Evolutionary conservation across 2,329 filamentous ascomycete genomes (phyloP).

Genomic region (Westerdykella aurantiaca): DNA sequence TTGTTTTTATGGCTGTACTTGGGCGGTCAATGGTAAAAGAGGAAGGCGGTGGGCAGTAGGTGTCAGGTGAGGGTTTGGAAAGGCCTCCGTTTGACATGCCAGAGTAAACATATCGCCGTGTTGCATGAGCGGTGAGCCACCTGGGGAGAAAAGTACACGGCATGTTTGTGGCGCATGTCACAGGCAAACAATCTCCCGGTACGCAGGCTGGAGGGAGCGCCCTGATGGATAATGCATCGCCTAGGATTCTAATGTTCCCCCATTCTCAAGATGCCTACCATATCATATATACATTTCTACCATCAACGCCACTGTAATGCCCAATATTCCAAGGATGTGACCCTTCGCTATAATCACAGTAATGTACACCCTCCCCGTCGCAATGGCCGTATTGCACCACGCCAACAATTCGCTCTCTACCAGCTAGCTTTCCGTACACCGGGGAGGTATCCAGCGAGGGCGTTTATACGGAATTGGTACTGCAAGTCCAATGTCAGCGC

Average conservation of each 20-base stretch:
- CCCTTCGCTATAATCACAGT: slow-evolving; percentile 3
- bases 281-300: slow-evolving; percentile 6
- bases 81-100: neutral
- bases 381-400: neutral
- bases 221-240: too few species aligned
- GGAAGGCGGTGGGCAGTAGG: neutral
- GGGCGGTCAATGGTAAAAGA: neutral
- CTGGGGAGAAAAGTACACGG: too few species aligned
- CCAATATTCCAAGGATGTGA: slow-evolving; percentile 1
- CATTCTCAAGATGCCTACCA: slow-evolving; percentile 8
- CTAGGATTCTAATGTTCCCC: too few species aligned
- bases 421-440: slow-evolving; percentile 96
- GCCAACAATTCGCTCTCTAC: slow-evolving; percentile 47
- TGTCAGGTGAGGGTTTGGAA: neutral
- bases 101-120: too few species aligned
- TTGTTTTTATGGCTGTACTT: neutral
- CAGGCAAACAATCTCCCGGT: neutral
- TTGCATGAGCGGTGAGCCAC: too few species aligned
- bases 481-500: slow-evolving; percentile 38
- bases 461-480: slow-evolving; percentile 91
- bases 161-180: neutral
- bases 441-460: slow-evolving; percentile 75
- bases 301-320: slow-evolving; percentile 29
- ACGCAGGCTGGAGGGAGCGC: neutral
- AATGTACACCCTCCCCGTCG: slow-evolving; percentile 17